A percentile compares a stretch with the other conserved stretches of the same genome.
phyloP scores from a whole-genome alignment of 768 basidiomycete genomes.

The Russula foetens region DNA sequence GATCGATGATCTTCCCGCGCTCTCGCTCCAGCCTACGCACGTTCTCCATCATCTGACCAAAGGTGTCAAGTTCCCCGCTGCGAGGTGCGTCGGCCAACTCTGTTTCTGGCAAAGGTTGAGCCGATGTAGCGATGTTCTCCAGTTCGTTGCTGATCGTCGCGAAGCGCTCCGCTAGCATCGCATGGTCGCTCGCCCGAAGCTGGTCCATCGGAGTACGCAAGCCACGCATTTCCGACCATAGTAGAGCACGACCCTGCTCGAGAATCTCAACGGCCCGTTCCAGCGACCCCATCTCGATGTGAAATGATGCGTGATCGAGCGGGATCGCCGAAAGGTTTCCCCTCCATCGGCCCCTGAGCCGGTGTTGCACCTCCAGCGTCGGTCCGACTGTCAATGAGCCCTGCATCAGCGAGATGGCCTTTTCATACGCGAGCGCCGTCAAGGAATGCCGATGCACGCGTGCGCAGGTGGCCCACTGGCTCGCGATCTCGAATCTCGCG shows the following conservation, averaged over 20 bases:
- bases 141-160: background rate
- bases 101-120: background rate
- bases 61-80: background rate
- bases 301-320: background rate
- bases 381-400: background rate
- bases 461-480: background rate
- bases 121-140: background rate
- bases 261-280: conserved; percentile 6
- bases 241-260: conserved; percentile 10
- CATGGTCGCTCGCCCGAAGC: background rate
- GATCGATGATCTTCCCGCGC: background rate
- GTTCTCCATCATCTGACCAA: background rate
- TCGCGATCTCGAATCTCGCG: background rate
- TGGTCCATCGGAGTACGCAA: conserved; percentile 12
- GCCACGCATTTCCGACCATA: conserved; percentile 17
- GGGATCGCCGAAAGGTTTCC: background rate
- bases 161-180: conserved; percentile 5
- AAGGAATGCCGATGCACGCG: background rate
- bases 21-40: background rate
- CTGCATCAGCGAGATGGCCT: background rate
- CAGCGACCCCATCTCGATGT: background rate
- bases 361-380: background rate
- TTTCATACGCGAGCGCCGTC: background rate
- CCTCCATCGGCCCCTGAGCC: background rate
- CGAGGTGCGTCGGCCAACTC: background rate